Percentiles rank a stretch among this genome's conserved stretches.
Evolutionary conservation across 805 yeast species (phyloP).

Genomic region (Myxozyma vanderwaltii): DNA sequence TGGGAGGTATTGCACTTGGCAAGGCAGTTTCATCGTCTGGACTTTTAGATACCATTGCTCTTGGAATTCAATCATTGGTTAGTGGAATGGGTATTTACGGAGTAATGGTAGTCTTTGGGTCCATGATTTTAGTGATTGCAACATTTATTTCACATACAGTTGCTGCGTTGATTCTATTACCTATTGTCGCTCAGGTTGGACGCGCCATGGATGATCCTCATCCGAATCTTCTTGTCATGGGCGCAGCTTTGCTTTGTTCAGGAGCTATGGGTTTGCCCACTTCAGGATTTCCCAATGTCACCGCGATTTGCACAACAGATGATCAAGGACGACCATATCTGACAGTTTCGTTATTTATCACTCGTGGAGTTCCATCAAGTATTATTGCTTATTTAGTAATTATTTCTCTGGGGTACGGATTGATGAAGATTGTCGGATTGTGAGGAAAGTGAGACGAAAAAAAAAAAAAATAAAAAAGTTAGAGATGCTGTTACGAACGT

Average conservation of each 20-base stretch:
- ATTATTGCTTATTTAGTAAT: constrained; percentile 70
- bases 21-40: constrained; percentile 95
- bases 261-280: constrained; percentile 98
- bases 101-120: constrained; percentile 76
- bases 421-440: constrained; percentile 62
- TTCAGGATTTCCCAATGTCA: constrained; percentile 95
- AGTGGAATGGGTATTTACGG: constrained; percentile 68
- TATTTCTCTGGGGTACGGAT: constrained; percentile 74
- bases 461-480: too few species aligned
- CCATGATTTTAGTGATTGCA: constrained; percentile 78
- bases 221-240: constrained; percentile 76
- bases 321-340: constrained; percentile 89
- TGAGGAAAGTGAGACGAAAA: constrained; percentile 39
- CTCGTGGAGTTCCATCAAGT: constrained; percentile 88
- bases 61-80: constrained; percentile 64
- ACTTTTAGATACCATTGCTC: constrained; percentile 74
- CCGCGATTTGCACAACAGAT: constrained; percentile 93
- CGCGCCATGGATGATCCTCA: constrained; percentile 58
- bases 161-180: constrained; percentile 90
- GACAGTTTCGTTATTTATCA: constrained; percentile 81
- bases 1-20: constrained; percentile 97
- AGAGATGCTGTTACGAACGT: too few species aligned
- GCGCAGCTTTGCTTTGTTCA: constrained; percentile 71
- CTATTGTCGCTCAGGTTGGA: constrained; percentile 90
- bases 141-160: constrained; percentile 97